Base-by-base conservation (phyloP, 129 eudicot species). In the Deinandra increscens region DNA sequence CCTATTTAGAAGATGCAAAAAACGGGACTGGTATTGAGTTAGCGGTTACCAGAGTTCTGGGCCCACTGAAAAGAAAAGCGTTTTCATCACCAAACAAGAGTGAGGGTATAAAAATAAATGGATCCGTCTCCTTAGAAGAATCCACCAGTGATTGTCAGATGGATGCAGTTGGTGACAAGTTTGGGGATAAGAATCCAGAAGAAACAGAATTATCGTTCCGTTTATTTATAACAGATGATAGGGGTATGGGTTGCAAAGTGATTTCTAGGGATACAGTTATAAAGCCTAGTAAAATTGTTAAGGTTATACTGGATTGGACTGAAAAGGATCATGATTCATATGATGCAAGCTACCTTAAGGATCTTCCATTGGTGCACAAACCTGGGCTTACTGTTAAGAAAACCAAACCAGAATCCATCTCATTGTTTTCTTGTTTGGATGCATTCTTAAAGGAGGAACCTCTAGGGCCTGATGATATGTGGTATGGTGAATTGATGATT, bases 391-490 rank as follows among this genome's bases (percentile, higher is more conserved):
- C 78, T 3, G 86, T 83, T 23, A 90, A 90, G 80, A 90, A 94
- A 73, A 94, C 99, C n/a, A 90, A 90, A 59, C 96, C 81, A 70
- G 99, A 90, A 70, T 84, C 99, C 39, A 83, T 90, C 58, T 85
- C 99, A n/a, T 45, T 94, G 68, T 94, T 90, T 85, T 90, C 97
- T 48, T 94, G 99, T 60, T 75, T 94, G 75, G 99, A 94, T 73
- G 96, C 99, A 12, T 94, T 94, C 73, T 69, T 90, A 22, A 94
- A 94, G 81, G 99, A 94, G 80, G 99, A 94, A 76, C 99, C 99
- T 60, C 68, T 94, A 43, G 99, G 99, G 43, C 99, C 99, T 46
- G 99, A 94, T 79, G 99, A 94, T 41, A 94, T 94, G 99, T 94
- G 99, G 99, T 94, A 87, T 45, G 71, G 43, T 56, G 8, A 41